Evolutionary conservation across 306 rosid species (phyloP).

Genomic region (Quillaja saponaria): DNA sequence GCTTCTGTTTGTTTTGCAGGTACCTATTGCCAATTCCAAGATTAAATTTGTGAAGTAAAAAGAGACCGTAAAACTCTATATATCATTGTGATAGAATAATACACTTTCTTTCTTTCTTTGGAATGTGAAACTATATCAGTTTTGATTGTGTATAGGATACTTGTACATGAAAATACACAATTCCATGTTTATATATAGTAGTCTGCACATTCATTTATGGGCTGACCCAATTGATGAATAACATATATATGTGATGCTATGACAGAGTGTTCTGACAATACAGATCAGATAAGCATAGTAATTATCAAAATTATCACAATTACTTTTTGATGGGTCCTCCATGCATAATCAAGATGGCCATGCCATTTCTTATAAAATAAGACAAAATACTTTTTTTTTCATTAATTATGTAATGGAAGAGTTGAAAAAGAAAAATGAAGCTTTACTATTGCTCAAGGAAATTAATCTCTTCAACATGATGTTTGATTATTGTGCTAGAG

Average conservation of each 20-base stretch:
- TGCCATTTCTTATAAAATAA: no score
- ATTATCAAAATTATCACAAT: slow-evolving; percentile 19
- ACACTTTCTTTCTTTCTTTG: slow-evolving; percentile 26
- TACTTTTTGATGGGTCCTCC: slow-evolving; percentile 54
- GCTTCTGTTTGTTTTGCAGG: slow-evolving; percentile 52
- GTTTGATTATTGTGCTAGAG: slow-evolving; percentile 32
- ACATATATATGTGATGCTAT: slow-evolving; percentile 29
- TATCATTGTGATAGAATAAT: slow-evolving; percentile 7
- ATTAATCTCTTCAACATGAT: slow-evolving; percentile 25
- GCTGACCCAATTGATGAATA: slow-evolving; percentile 30
- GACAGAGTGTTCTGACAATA: slow-evolving; percentile 40
- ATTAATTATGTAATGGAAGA: no score
- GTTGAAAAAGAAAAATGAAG: no score
- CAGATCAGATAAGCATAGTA: slow-evolving; percentile 12
- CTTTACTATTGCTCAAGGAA: slow-evolving; percentile 34
- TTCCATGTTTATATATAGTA: slow-evolving; percentile 7
- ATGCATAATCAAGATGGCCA: slow-evolving; percentile 36
- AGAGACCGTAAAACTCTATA: not conserved
- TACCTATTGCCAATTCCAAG: slow-evolving; percentile 59
- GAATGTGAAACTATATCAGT: slow-evolving; percentile 24
- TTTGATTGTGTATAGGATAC: not conserved
- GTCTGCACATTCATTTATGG: slow-evolving; percentile 29
- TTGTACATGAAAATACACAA: slow-evolving; percentile 23
- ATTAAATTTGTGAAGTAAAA: slow-evolving; percentile 7
- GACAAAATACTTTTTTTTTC: no score